These are phyloP conservation scores for Alternaria arborescens DNA, from an alignment of 2,329 filamentous ascomycete genomes.

Conservation along the genomic window DNA sequence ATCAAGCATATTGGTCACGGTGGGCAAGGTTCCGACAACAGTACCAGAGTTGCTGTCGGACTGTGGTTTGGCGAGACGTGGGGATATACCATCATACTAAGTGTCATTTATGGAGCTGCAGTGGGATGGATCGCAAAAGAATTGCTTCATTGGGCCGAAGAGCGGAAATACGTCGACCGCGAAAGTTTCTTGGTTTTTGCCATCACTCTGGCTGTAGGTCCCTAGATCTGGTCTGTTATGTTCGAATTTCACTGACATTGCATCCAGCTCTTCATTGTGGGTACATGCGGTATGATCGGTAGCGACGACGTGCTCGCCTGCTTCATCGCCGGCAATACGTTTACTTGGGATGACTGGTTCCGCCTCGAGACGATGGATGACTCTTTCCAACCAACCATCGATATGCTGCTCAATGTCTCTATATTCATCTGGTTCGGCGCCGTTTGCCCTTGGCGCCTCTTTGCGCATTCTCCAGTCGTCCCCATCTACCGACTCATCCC, in stretches of 20 bases:
- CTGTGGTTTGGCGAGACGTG: slow-evolving; percentile 87
- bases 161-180: slow-evolving; percentile 80
- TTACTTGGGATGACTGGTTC: slow-evolving; percentile 96
- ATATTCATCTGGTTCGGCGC: slow-evolving; percentile 83
- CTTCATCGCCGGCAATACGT: slow-evolving; percentile 89
- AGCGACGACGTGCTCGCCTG: slow-evolving; percentile 91
- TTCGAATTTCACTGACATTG: neutral
- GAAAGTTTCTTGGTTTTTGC: slow-evolving; percentile 90
- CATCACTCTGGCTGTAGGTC: slow-evolving; percentile 76
- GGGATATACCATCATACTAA: slow-evolving; percentile 83
- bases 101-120: slow-evolving; percentile 76
- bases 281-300: slow-evolving; percentile 85
- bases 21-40: slow-evolving; percentile 58
- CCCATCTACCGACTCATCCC: slow-evolving; percentile 76
- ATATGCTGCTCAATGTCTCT: slow-evolving; percentile 89
- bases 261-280: slow-evolving; percentile 77
- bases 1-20: slow-evolving; percentile 76
- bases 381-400: slow-evolving; percentile 90
- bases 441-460: slow-evolving; percentile 80
- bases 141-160: slow-evolving; percentile 83
- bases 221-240: neutral
- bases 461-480: slow-evolving; percentile 73
- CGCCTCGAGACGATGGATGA: slow-evolving; percentile 88
- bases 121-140: slow-evolving; percentile 86
- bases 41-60: slow-evolving; percentile 72